Evolutionary conservation across 352 stramenopile genomes (phyloP).

Genomic region (Globisporangium canariense): DNA sequence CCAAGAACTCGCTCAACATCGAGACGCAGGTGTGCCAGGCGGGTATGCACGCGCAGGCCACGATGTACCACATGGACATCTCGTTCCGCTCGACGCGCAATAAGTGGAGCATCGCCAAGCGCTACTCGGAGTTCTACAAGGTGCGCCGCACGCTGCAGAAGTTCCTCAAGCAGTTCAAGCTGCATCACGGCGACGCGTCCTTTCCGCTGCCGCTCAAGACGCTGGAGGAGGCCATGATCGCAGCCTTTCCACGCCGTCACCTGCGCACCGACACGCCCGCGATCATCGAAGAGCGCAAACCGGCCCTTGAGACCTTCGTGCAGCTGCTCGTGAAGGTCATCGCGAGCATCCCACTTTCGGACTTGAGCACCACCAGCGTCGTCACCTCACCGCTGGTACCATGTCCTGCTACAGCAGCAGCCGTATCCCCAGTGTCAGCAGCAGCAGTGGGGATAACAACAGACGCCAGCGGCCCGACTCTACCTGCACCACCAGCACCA

Average conservation of each 20-base stretch:
- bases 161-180: conserved; percentile 69
- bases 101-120: conserved; percentile 86
- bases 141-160: conserved; percentile 57
- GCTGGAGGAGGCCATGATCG: conserved; percentile 49
- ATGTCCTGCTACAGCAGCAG: conserved; percentile 12
- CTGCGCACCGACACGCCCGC: conserved; percentile 62
- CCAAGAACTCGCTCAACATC: conserved; percentile 79
- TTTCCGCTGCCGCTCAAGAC: conserved; percentile 35
- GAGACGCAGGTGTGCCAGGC: conserved; percentile 66
- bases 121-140: conserved; percentile 84
- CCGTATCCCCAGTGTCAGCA: not conserved
- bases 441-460: not conserved
- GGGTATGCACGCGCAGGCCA: conserved; percentile 49
- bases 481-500: no score
- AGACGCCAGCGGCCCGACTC: not conserved
- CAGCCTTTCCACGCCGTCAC: conserved; percentile 68
- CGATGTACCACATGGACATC: conserved; percentile 87
- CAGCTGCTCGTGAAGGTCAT: conserved; percentile 82
- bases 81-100: conserved; percentile 81
- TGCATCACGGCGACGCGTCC: conserved; percentile 11
- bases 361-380: conserved; percentile 16
- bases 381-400: conserved; percentile 1
- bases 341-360: conserved; percentile 61
- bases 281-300: conserved; percentile 72
- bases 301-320: conserved; percentile 72